Evolutionary conservation across 768 basidiomycete species (phyloP).

Genomic region (Cystobasidium ongulense): DNA sequence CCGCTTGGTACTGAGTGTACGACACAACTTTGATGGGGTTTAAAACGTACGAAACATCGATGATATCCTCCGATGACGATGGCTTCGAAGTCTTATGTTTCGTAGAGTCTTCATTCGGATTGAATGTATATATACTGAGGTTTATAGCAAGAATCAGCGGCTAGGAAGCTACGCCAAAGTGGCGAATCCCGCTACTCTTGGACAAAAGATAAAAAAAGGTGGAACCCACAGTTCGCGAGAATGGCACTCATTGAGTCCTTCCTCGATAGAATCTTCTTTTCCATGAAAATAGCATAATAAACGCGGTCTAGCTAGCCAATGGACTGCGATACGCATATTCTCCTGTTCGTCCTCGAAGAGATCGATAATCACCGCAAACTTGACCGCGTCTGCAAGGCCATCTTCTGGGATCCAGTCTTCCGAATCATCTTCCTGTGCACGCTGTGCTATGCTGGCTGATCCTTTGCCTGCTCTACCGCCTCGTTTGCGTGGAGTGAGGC

Average conservation of each 20-base stretch:
- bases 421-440: constrained; percentile 9
- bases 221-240: constrained; percentile 19
- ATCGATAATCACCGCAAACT: constrained; percentile 31
- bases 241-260: constrained; percentile 19
- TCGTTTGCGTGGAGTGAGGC: neutral
- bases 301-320: constrained; percentile 32
- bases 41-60: constrained; percentile 28
- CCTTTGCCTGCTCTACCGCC: constrained; percentile 9
- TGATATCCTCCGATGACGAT: constrained; percentile 18
- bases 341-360: constrained; percentile 30
- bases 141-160: neutral
- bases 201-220: neutral
- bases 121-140: constrained; percentile 14
- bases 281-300: constrained; percentile 25
- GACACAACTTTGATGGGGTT: constrained; percentile 1
- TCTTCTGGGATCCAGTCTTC: constrained; percentile 23
- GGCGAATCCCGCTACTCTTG: neutral
- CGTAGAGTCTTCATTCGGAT: constrained; percentile 1
- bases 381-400: constrained; percentile 24
- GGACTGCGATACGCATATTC: constrained; percentile 10
- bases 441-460: constrained; percentile 10
- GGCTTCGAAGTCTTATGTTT: constrained; percentile 3
- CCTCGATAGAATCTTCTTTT: neutral
- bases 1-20: neutral
- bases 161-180: neutral